These are phyloP conservation scores for Hyphodiscus hymeniophilus DNA, from an alignment of 495 filamentous ascomycete genomes.

Conservation along the genomic window DNA sequence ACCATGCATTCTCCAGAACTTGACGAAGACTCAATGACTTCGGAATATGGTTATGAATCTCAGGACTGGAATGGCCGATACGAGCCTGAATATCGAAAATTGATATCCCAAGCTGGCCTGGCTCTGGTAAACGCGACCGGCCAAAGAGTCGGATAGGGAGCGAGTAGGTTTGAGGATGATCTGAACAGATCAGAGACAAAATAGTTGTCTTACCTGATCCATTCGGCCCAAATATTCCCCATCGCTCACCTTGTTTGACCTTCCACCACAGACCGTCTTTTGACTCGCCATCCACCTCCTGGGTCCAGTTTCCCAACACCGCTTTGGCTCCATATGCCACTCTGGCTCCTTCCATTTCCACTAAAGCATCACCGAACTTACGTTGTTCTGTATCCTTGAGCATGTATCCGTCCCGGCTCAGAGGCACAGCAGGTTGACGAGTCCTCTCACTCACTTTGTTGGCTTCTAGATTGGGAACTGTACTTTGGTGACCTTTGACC, in stretches of 20 bases:
- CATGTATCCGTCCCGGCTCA: constrained; percentile 27
- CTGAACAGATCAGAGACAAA: constrained; percentile 83
- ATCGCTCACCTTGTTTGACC: constrained; percentile 73
- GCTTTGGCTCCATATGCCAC: constrained; percentile 72
- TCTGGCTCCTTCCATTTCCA: constrained; percentile 77
- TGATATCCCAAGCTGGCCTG: constrained; percentile 65
- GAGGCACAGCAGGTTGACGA: background rate
- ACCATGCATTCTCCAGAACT: constrained; percentile 76
- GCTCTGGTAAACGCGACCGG: constrained; percentile 65
- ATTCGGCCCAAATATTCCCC: constrained; percentile 89
- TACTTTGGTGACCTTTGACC: background rate
- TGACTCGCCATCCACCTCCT: constrained; percentile 35
- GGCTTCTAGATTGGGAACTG: constrained; percentile 2
- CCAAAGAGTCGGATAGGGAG: constrained; percentile 81
- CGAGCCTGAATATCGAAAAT: constrained; percentile 87
- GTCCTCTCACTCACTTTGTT: background rate
- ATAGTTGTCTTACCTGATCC: constrained; percentile 90
- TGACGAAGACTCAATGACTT: constrained; percentile 64
- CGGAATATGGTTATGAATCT: constrained; percentile 90
- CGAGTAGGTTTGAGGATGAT: constrained; percentile 91
- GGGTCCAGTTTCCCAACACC: constrained; percentile 72
- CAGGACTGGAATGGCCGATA: constrained; percentile 86
- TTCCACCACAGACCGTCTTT: constrained; percentile 69
- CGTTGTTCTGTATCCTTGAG: constrained; percentile 11
- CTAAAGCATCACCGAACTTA: constrained; percentile 48